Base-by-base conservation (phyloP, 345 rosid genomes). In the Excoecaria cochinchinensis region DNA sequence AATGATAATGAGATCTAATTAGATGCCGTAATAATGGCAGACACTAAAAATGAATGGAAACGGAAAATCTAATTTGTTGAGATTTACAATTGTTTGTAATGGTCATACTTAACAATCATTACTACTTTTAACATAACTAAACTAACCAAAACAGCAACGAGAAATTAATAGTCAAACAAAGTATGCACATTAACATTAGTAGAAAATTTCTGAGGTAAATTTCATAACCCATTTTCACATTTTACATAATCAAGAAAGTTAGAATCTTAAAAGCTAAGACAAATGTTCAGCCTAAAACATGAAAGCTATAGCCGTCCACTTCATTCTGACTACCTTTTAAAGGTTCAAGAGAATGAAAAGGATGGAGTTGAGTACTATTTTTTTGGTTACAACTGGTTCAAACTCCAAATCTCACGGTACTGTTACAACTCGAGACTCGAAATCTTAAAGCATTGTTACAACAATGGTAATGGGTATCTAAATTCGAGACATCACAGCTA, bases 1-100 rank as follows among this genome's bases (percentile, higher is more conserved):
- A 57, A 74, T 75, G 78, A 74, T 68, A 25, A 71, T 65, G 77
- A 76, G 68, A 77, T 67, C 69, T 69, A 73, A 66, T 74, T 62
- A 69, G 71, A 67, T 76, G 77, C 72, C 66, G 22, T 71, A 77
- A 80, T 76, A 84, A 76, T 79, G 89, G 87, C 77, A 75, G 84
- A 78, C 85, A 88, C 31, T 72, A 48, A 24, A 74, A 77, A 57
- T 69, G 76, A 55, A 65, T 74, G 56, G 22, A 69, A 76, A 76
- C 38, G 60, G 55, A 59, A 65, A 76, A 62, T 67, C 21, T 5
- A 31, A 31, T 53, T 31, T 42, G 44, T 55, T 50, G 62, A 72
- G 69, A 73, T 81, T 47, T 58, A 80, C 79, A 75, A 78, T 80
- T 78, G 74, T 55, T 62, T 72, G 46, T 58, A 24, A 66, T 55